A percentile compares a stretch with the other conserved stretches of the same genome.
These are phyloP conservation scores for Fonsecaea erecta DNA, from an alignment of 2,329 filamentous ascomycete genomes.

Conservation along the genomic window DNA sequence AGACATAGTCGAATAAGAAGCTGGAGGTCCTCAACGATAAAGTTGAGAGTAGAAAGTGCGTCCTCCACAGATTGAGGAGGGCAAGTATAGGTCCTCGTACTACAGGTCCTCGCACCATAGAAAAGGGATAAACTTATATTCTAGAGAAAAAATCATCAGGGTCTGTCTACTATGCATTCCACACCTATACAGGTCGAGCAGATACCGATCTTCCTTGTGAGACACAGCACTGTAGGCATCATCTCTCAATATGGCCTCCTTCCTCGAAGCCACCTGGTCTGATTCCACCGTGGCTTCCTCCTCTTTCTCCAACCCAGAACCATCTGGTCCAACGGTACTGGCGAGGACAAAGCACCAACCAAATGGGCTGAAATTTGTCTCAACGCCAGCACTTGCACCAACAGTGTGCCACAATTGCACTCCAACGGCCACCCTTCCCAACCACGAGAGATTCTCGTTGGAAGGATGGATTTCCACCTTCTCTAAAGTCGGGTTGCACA, in stretches of 20 bases:
- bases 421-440: not conserved
- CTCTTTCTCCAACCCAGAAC: not conserved
- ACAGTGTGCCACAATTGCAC: not conserved
- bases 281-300: not conserved
- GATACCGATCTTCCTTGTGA: too few relatives aligned
- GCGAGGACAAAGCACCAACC: not conserved
- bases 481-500: not conserved
- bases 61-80: too few relatives aligned
- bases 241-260: not conserved
- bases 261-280: not conserved
- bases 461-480: not conserved
- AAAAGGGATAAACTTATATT: not conserved
- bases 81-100: too few relatives aligned
- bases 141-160: too few relatives aligned
- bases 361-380: too few relatives aligned
- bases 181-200: too few relatives aligned
- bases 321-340: not conserved
- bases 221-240: not conserved
- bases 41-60: not conserved
- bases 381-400: not conserved
- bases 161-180: too few relatives aligned
- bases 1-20: not conserved
- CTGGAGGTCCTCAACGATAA: not conserved
- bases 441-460: not conserved
- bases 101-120: not conserved